Base-by-base conservation (phyloP, 176 grass and related monocot species). In the Tillandsia leiboldiana region DNA sequence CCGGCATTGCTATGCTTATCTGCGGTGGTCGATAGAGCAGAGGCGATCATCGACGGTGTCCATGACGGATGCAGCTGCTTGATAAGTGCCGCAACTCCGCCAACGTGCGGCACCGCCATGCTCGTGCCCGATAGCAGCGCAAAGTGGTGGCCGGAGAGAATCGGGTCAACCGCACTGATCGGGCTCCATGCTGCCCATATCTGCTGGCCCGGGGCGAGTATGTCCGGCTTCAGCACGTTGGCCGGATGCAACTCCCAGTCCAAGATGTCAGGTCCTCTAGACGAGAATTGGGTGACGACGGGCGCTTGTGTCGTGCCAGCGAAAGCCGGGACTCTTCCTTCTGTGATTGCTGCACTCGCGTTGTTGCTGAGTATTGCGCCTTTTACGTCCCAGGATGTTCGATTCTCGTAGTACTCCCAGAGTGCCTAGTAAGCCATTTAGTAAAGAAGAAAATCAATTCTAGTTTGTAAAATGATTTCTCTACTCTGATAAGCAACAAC, bases 111-210 rank as follows among this genome's bases (percentile, higher is more conserved):
- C 17, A 81, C 68, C 2, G 89, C 89, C 85, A 87, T 91, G 82
- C 89, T 87, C 0, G 85, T 87, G 56, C 89, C 89, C 0, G 89
- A 91, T 12, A 91, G 20, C 64, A 85, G 63, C 0, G 88, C 82
- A 50, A 91, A 91, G 15, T 51, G 74, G 50, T 71, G 4, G 42
- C 78, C 79, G 3, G 75, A 75, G 49, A 92, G 72, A 0, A 88
- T 70, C 2, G 80, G 82, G n/a, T 83, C 69, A 4, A 48, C 28
- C 24, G 52, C 50, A 54, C 82, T 85, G 9, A 63, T 6, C 0
- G 76, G 6, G 76, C 85, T 92, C 89, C 79, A 92, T 33, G 79
- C 82, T 24, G 73, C 82, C 89, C 85, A 92, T 70, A 92, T 85
- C 64, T 88, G 80, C 61, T 86, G 23, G 1, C 83, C 85, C 2